Evolutionary conservation across 148 eudicot genomes (phyloP).

Genomic region (Rheum nobile): DNA sequence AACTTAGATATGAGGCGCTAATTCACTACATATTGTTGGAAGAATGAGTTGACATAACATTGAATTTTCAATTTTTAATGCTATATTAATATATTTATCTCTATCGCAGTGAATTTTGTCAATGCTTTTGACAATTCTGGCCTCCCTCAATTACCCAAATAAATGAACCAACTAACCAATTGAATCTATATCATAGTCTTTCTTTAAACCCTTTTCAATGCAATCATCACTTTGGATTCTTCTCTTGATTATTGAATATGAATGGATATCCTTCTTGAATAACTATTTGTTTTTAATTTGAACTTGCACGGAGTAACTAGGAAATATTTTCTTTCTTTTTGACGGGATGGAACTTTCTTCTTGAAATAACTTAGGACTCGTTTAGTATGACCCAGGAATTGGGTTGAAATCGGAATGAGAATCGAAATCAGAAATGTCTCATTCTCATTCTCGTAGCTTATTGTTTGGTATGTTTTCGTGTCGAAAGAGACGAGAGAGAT

Average conservation of each 20-base stretch:
- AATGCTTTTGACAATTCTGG: not conserved
- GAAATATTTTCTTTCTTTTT: not conserved
- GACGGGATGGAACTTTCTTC: not conserved
- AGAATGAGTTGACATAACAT: not conserved
- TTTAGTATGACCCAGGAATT: no score
- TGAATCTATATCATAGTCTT: not conserved
- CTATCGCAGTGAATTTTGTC: not conserved
- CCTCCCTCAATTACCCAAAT: not conserved
- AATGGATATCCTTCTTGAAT: not conserved
- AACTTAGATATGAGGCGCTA: no score
- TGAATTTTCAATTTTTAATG: not conserved
- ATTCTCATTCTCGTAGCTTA: no score
- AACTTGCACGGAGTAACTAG: no score
- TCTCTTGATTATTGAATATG: not conserved
- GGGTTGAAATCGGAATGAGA: no score
- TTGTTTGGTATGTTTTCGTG: no score
- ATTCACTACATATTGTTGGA: not conserved
- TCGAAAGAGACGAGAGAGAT: no score
- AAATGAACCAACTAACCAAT: not conserved
- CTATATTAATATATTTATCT: not conserved
- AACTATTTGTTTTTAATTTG: not conserved
- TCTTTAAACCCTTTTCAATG: not conserved
- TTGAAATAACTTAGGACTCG: no score
- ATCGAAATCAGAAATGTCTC: no score
- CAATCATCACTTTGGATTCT: not conserved